Evolutionary conservation across 345 rosid species (phyloP).

Genomic region (thale cress (Arabidopsis thaliana)): TAIR10.1 NC_003074.8:20482001-20482500

Average conservation of each 20-base stretch:
- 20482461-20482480: conserved; percentile 16
- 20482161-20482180: not conserved
- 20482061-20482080: not conserved
- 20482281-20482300: too few species aligned
- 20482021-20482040: too few species aligned
- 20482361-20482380: too few species aligned
- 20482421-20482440: conserved; percentile 19
- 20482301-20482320: too few species aligned
- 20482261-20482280: not conserved
- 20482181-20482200: not conserved
- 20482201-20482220: not conserved
- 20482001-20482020: too few species aligned
- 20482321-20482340: too few species aligned
- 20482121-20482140: not conserved
- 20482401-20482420: not conserved
- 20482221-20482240: not conserved
- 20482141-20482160: not conserved
- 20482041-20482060: too few species aligned
- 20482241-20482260: not conserved
- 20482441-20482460: conserved; percentile 19
- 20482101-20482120: not conserved
- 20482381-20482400: conserved; percentile 16
- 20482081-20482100: not conserved
- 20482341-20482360: too few species aligned
- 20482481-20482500: not conserved